Evolutionary conservation across 495 filamentous ascomycete species (phyloP).

Genomic region (Hypoxylon lienhwacheense): DNA sequence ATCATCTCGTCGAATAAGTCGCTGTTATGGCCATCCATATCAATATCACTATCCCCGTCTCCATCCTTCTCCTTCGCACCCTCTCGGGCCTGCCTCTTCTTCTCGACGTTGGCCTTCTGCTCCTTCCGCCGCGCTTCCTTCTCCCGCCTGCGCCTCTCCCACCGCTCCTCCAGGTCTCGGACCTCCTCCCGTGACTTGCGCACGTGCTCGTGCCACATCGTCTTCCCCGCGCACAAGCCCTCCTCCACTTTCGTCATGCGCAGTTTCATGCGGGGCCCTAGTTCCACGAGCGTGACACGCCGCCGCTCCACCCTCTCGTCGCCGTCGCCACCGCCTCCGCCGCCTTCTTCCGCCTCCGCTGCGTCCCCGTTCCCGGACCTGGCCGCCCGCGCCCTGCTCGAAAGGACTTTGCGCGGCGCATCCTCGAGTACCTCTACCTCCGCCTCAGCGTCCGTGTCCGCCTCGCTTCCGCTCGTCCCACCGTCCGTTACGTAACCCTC

Average conservation of each 20-base stretch:
- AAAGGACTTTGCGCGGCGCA: conserved; percentile 68
- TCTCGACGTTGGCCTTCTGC: conserved; percentile 85
- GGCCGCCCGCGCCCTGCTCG: conserved; percentile 56
- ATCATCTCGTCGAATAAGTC: conserved; percentile 58
- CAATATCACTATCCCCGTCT: conserved; percentile 62
- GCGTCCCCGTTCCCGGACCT: conserved; percentile 39
- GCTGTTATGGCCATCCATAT: conserved; percentile 55
- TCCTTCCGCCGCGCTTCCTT: conserved; percentile 78
- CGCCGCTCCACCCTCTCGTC: conserved; percentile 67
- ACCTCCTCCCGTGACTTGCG: conserved; percentile 79
- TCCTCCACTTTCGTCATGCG: conserved; percentile 96
- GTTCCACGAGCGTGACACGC: conserved; percentile 86
- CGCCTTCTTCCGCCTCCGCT: conserved; percentile 48
- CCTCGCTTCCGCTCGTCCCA: conserved; percentile 86
- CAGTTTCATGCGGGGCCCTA: conserved; percentile 87
- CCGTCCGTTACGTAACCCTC: conserved; percentile 78
- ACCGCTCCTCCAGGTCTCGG: conserved; percentile 73
- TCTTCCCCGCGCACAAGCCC: conserved; percentile 82
- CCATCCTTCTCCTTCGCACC: conserved; percentile 51
- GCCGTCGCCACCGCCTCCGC: conserved; percentile 36
- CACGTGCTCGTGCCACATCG: conserved; percentile 97
- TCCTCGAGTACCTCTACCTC: conserved; percentile 89
- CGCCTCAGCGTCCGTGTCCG: conserved; percentile 93
- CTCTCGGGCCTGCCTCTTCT: conserved; percentile 64
- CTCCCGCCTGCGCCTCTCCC: conserved; percentile 75